These are phyloP conservation scores for Epichloe baconii DNA, from an alignment of 2,329 filamentous ascomycete genomes.

Conservation along the genomic window DNA sequence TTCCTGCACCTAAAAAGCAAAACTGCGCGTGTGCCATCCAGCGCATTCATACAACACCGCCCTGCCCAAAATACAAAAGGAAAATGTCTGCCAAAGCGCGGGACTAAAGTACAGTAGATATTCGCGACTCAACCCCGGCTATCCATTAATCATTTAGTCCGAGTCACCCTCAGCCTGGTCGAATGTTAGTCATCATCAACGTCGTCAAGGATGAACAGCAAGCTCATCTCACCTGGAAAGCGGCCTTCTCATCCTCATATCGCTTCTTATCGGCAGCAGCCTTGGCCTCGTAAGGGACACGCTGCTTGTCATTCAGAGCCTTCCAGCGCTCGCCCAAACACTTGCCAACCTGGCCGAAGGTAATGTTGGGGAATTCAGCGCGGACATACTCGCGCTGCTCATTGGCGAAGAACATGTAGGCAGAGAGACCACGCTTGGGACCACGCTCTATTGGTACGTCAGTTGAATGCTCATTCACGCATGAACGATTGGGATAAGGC, in stretches of 20 bases:
- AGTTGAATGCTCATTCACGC: constrained; percentile 22
- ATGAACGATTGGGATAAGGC: background rate
- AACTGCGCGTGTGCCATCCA: constrained; percentile 23
- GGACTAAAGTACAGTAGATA: constrained; percentile 7
- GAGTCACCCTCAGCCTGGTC: constrained; percentile 45
- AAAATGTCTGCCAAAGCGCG: constrained; percentile 12
- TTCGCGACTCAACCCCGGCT: constrained; percentile 4
- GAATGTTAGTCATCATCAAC: background rate
- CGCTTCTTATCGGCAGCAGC: constrained; percentile 96
- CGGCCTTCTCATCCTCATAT: constrained; percentile 95
- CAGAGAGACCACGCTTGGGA: constrained; percentile 96
- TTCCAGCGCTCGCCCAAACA: constrained; percentile 98
- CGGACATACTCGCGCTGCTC: constrained; percentile 97
- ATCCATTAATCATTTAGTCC: constrained; percentile 15
- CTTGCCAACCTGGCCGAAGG: constrained; percentile 98
- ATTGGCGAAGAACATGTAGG: constrained; percentile 99
- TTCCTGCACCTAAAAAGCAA: constrained; percentile 22
- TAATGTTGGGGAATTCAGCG: constrained; percentile 95
- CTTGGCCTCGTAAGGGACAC: constrained; percentile 90
- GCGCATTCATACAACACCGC: constrained; percentile 29
- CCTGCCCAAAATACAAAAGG: constrained; percentile 26
- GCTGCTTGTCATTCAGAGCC: constrained; percentile 85
- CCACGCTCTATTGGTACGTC: constrained; percentile 29
- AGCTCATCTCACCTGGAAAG: constrained; percentile 61
- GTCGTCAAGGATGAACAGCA: background rate